Base-by-base conservation (phyloP, 331 rosid genomes). In the Saraca asoca region DNA sequence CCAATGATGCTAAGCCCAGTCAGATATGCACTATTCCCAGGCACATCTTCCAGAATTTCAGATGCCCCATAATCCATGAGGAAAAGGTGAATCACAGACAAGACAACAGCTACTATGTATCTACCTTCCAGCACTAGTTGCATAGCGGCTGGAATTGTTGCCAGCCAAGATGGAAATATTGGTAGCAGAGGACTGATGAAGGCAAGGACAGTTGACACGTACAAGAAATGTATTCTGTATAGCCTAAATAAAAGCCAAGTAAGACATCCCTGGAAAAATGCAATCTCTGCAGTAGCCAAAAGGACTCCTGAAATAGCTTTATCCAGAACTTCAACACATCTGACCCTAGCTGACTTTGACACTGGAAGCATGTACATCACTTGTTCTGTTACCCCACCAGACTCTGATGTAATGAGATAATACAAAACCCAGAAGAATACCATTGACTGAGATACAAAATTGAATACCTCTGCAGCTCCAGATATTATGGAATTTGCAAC, bases 301-400 rank as follows among this genome's bases (percentile, higher is more conserved):
- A 93, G 96, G 5, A 90, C 96, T 12, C 97, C 95, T 0, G 98
- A 90, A 51, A 90, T 83, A 6, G 98, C 97, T 14, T 86, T 87
- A 71, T 93, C 95, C 66, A 93, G 85, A 74, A 93, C 97, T 61
- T 90, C 96, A 37, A 90, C 98, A n/a, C 96, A 88, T 78, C 97
- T 79, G 48, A 62, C 62, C 74, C 96, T 81, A 0, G 98, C 79
- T 0, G 84, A 61, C 6, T 58, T 68, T 16, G 93, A 78, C 43
- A 93, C 84, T 4, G 98, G 98, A 58, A 93, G 80, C 98, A 93
- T 90, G 58, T 66, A 45, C 78, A 93, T 78, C 29, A 79, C 95
- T 77, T 93, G 95, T 66, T 88, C 90, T n/a, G 98, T 93, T 45
- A 93, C 98, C 66, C 97, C 98, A 33, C 98, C 98, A 18, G 94